phyloP scores from a whole-genome alignment of 257 asterid genomes.

The Solanum tarapatanum region DNA sequence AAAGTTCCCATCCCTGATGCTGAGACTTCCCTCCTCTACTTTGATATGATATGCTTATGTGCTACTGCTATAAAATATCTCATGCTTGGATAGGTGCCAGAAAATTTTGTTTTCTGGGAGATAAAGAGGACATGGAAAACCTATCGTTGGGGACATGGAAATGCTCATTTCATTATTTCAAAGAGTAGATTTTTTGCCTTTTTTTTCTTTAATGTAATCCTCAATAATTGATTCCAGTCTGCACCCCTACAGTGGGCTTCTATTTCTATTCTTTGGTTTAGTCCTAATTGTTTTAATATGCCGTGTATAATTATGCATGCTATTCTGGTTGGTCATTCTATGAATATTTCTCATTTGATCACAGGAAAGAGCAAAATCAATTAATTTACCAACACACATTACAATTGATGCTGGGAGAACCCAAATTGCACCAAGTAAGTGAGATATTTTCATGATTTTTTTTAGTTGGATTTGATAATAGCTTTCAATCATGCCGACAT shows the following conservation, averaged over 20 bases:
- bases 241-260: neutral
- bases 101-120: neutral
- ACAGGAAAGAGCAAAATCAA: constrained; percentile 78
- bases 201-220: neutral
- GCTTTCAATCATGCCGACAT: neutral
- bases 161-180: neutral
- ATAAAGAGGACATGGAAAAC: neutral
- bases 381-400: constrained; percentile 66
- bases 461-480: neutral
- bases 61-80: neutral
- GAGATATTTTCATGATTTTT: neutral
- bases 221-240: neutral
- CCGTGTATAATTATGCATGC: neutral
- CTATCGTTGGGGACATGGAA: neutral
- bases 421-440: constrained; percentile 97
- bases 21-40: neutral
- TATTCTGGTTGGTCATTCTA: neutral
- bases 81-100: neutral
- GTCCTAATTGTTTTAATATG: neutral
- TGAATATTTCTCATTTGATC: neutral
- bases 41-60: neutral
- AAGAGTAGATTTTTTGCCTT: neutral
- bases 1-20: neutral
- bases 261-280: neutral
- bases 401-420: constrained; percentile 96